Conservation (phyloP, 768 basidiomycete genomes). For the Roridomyces roridus region DNA sequence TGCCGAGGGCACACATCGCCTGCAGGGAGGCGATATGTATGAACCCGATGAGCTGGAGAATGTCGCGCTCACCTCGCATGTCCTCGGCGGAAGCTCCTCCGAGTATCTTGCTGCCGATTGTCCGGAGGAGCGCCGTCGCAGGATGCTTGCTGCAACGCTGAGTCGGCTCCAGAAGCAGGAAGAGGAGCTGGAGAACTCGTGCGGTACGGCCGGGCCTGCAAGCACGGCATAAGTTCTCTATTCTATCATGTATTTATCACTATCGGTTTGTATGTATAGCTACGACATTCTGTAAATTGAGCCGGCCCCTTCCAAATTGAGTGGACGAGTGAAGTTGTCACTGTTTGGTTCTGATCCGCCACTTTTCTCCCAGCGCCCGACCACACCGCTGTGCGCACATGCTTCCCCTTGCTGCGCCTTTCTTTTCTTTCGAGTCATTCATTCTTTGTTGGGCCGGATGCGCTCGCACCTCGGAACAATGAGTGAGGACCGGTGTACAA, state of each 20-base stretch:
- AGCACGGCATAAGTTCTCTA: slow-evolving; percentile 2
- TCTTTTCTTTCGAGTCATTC: no score
- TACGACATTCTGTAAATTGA: no score
- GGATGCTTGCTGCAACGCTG: slow-evolving; percentile 66
- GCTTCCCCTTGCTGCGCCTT: no score
- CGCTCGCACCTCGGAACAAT: background rate
- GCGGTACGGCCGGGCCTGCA: slow-evolving; percentile 54
- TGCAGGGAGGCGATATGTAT: slow-evolving; percentile 52
- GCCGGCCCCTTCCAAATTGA: no score
- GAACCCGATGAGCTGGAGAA: slow-evolving; percentile 63
- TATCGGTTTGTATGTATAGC: background rate
- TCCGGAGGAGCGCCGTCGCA: slow-evolving; percentile 60
- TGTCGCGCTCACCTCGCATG: slow-evolving; percentile 51
- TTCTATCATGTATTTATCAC: no score
- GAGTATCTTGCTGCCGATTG: slow-evolving; percentile 49
- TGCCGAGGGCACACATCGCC: slow-evolving; percentile 58
- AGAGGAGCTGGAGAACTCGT: slow-evolving; percentile 73
- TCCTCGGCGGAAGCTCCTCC: slow-evolving; percentile 61
- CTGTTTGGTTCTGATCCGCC: no score
- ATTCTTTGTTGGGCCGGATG: no score
- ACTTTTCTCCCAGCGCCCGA: no score
- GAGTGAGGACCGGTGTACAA: background rate
- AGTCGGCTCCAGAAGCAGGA: slow-evolving; percentile 67
- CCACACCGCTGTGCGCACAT: no score
- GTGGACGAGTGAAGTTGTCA: no score